A percentile compares a stretch with the other conserved stretches of the same genome.
These are phyloP conservation scores for Chytriomyces sp. DNA, from an alignment of 192 early-diverging fungal genomes.

Conservation along the genomic window DNA sequence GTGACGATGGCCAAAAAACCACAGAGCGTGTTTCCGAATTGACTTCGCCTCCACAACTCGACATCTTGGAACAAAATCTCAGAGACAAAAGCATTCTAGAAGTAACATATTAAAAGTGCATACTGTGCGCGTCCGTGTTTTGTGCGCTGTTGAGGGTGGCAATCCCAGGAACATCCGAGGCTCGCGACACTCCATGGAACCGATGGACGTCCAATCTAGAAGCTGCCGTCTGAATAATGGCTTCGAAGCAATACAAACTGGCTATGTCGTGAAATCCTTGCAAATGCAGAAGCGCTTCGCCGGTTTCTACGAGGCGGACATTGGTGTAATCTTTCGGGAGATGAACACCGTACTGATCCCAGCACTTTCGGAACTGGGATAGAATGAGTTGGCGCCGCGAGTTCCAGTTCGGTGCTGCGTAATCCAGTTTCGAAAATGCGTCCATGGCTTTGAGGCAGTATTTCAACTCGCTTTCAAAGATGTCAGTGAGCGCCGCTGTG, in stretches of 20 bases:
- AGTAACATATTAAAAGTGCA: too few relatives aligned
- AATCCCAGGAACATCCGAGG: too few relatives aligned
- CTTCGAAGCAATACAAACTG: conserved; percentile 38
- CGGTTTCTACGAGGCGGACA: conserved; percentile 40
- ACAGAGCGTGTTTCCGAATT: conserved; percentile 1
- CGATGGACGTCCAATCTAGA: conserved; percentile 6
- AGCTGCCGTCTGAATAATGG: conserved; percentile 32
- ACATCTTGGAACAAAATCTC: background rate
- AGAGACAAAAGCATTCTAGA: too few relatives aligned
- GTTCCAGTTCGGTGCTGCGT: conserved; percentile 28
- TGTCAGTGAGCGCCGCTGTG: conserved; percentile 18
- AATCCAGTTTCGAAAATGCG: conserved; percentile 34
- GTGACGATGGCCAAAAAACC: conserved; percentile 8
- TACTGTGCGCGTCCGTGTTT: background rate
- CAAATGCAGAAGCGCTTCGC: conserved; percentile 42
- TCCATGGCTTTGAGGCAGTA: conserved; percentile 39
- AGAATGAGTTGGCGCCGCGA: conserved; percentile 41
- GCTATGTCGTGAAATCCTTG: conserved; percentile 47
- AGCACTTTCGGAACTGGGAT: conserved; percentile 46
- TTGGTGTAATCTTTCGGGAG: conserved; percentile 34
- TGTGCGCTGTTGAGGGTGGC: too few relatives aligned
- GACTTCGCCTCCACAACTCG: conserved; percentile 21
- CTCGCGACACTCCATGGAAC: too few relatives aligned
- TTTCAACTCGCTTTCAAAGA: conserved; percentile 42
- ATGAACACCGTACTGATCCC: conserved; percentile 46